Base-by-base conservation (phyloP, 306 rosid genomes). In the Corylus heterophylla region DNA sequence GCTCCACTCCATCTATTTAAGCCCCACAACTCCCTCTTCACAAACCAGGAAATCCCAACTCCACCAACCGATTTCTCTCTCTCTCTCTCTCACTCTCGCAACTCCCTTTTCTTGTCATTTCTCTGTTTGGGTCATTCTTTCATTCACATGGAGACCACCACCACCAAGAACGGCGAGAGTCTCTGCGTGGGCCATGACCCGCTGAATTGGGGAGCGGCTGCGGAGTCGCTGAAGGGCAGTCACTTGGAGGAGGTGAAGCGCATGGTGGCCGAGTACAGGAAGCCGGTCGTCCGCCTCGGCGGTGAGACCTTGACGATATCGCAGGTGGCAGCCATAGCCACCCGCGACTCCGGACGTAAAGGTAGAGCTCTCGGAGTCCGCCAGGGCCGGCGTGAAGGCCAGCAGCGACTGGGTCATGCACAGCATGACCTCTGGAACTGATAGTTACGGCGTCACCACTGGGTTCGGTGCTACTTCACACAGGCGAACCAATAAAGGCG, bases 331-430 rank as follows among this genome's bases (percentile, higher is more conserved):
- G 97, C 97, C 1, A 81, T 90, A 2, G 93, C 97, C 4, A 22
- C 86, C 2, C 73, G 74, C 7, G 93, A 86, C 69, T 44, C 81
- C 0, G 86, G 86, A n/a, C 0, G 90, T 91, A 0, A 31, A 59
- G 56, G 97, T 94, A 13, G 90, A 95, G 85, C 88, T 92, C 0
- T 78, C 92, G 0, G 98, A 95, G 86, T 76, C 86, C 0, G 61
- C 94, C 0, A 81, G 98, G 76, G 92, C 91, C 0, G 91, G 93
- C 0, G 97, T 92, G 10, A 89, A 92, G 85, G 98, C 98, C 1
- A 94, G 98, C 73, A 91, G 98, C 44, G 97, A 95, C 25, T 95
- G 98, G 98, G 98, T 95, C 4, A 88, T 91, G 94, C 89, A 95
- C 0, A 90, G 94, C 70, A 88, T 92, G 95, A 62, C 66, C 31